phyloP scores from a whole-genome alignment of 176 grass and related monocot species.

The barley (Hordeum vulgare) region DNA sequence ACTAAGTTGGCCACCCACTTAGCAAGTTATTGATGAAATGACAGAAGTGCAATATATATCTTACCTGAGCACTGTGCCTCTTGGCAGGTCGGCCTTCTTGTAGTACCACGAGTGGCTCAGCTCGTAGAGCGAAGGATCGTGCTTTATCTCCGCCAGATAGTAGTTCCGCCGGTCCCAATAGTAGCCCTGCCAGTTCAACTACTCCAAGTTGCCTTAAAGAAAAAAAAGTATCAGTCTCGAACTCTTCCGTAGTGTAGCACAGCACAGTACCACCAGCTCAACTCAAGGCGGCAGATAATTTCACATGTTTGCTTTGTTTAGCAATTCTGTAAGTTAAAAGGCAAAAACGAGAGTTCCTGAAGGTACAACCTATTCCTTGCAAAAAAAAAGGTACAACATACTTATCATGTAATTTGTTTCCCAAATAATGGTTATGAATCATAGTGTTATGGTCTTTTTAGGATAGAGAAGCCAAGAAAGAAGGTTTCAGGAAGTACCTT shows the following conservation, averaged over 20 bases:
- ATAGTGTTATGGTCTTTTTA: constrained; percentile 16
- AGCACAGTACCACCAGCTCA: too few species aligned
- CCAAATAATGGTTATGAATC: neutral
- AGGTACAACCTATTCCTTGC: too few species aligned
- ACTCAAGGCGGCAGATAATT: too few species aligned
- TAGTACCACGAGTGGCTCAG: neutral
- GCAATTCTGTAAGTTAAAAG: neutral
- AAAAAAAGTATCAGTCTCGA: too few species aligned
- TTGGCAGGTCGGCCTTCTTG: neutral
- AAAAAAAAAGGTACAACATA: too few species aligned
- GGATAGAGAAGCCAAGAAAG: constrained; percentile 93
- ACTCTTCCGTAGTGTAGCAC: too few species aligned
- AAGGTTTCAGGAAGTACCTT: constrained; percentile 92
- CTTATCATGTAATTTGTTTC: neutral
- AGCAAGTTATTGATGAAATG: too few species aligned
- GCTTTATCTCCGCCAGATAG: neutral
- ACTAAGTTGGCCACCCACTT: too few species aligned
- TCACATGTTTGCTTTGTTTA: neutral
- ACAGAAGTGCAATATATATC: neutral
- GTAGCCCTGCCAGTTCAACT: neutral
- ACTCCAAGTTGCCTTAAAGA: neutral
- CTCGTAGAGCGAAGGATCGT: neutral
- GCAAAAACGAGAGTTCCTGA: neutral
- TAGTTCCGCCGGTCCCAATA: too few species aligned
- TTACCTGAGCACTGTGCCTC: neutral